Evolutionary conservation across 257 asterid genomes (phyloP).

Genomic region (Henckelia pumila): DNA sequence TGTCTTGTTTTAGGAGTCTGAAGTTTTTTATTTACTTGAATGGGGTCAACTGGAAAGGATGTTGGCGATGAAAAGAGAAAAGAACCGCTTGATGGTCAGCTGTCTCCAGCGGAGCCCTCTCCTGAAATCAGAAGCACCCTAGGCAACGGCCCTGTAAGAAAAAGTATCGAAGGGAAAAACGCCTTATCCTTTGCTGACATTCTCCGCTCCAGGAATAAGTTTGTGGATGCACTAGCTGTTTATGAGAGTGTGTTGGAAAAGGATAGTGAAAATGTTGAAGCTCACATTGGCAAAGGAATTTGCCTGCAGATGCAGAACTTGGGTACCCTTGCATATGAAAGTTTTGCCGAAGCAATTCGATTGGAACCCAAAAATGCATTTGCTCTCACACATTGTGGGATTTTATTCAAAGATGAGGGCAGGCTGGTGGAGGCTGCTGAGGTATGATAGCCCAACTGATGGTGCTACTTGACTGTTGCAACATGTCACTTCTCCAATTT

Average conservation of each 20-base stretch:
- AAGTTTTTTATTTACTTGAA: conserved; percentile 30
- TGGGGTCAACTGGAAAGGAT: conserved; percentile 60
- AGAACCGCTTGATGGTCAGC: conserved; percentile 39
- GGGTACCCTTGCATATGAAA: conserved; percentile 77
- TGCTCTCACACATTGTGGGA: conserved; percentile 90
- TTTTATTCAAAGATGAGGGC: conserved; percentile 89
- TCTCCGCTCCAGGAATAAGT: conserved; percentile 90
- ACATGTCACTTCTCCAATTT: background rate
- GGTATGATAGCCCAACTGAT: conserved; percentile 43
- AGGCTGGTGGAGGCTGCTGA: conserved; percentile 94
- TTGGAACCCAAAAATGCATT: conserved; percentile 87
- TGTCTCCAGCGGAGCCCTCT: conserved; percentile 41
- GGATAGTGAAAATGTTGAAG: conserved; percentile 69
- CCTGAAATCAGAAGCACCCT: conserved; percentile 42
- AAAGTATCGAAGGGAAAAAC: conserved; percentile 60
- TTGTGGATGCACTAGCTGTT: conserved; percentile 76
- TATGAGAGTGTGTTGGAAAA: conserved; percentile 74
- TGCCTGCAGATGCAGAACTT: conserved; percentile 92
- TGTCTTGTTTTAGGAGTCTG: conserved; percentile 32
- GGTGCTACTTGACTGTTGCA: background rate
- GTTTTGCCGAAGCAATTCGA: conserved; percentile 81
- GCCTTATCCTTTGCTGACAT: conserved; percentile 78
- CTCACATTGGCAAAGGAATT: conserved; percentile 92
- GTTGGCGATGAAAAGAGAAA: conserved; percentile 45
- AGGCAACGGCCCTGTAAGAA: conserved; percentile 42